Percentiles rank a stretch among this genome's conserved stretches.
Conservation (phyloP, 2,329 filamentous ascomycete species). For the Thermochaetoides dissita region DNA sequence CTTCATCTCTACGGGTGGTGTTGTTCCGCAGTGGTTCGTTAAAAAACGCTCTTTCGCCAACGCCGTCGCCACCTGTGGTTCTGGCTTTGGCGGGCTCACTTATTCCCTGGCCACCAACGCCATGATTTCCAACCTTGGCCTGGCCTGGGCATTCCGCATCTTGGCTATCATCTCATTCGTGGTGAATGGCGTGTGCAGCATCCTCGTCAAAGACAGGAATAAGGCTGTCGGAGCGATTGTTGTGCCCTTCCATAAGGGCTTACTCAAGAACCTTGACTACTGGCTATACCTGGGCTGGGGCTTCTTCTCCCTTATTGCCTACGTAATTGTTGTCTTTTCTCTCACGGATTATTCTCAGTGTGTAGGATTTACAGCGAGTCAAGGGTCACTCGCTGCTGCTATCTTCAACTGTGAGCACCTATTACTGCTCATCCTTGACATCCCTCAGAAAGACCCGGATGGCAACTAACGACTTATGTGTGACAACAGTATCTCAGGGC, state of each 20-base stretch:
- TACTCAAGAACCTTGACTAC: conserved; percentile 51
- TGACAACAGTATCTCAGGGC: conserved; percentile 37
- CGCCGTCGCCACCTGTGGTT: conserved; percentile 53
- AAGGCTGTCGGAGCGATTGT: conserved; percentile 54
- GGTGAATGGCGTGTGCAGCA: conserved; percentile 48
- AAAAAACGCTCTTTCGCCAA: conserved; percentile 56
- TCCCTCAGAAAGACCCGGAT: no score
- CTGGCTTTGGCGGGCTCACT: conserved; percentile 58
- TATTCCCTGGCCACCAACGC: conserved; percentile 55
- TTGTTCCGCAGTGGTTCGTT: conserved; percentile 63
- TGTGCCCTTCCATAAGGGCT: conserved; percentile 46
- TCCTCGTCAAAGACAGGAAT: conserved; percentile 59
- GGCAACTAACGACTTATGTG: no score
- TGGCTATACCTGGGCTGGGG: conserved; percentile 52
- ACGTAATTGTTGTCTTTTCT: conserved; percentile 64
- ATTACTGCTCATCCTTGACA: no score
- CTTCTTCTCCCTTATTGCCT: conserved; percentile 58
- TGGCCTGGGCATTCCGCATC: conserved; percentile 54
- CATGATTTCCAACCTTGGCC: conserved; percentile 50
- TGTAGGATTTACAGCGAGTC: conserved; percentile 50
- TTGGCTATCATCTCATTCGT: conserved; percentile 49
- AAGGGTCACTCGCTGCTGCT: conserved; percentile 60
- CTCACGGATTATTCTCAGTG: conserved; percentile 58
- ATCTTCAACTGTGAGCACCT: conserved; percentile 47
- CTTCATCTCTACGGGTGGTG: conserved; percentile 54